Evolutionary conservation across 2,329 filamentous ascomycete species (phyloP).

Genomic region (Neopestalotiopsis rosae): DNA sequence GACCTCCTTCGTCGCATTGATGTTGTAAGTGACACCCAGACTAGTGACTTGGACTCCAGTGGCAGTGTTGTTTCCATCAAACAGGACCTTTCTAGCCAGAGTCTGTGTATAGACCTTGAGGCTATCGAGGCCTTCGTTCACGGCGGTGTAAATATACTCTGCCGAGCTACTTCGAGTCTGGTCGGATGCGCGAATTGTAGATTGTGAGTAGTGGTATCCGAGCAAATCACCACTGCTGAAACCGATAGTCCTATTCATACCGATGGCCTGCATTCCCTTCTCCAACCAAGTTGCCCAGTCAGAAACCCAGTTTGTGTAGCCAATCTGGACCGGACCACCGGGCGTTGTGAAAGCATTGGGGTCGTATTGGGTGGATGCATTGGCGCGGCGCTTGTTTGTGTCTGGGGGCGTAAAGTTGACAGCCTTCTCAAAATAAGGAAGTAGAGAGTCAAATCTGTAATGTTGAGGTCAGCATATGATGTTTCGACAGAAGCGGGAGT

Average conservation of each 20-base stretch:
- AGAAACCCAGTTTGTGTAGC: constrained; percentile 45
- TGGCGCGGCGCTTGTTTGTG: constrained; percentile 25
- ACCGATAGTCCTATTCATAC: constrained; percentile 40
- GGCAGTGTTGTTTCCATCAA: constrained; percentile 42
- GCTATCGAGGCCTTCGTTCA: constrained; percentile 4
- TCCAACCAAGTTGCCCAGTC: constrained; percentile 45
- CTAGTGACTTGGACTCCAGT: constrained; percentile 32
- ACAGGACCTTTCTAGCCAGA: constrained; percentile 50
- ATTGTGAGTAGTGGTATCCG: constrained; percentile 41
- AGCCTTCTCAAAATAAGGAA: constrained; percentile 33
- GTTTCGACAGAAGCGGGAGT: neutral
- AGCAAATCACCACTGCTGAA: constrained; percentile 48
- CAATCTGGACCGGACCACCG: constrained; percentile 46
- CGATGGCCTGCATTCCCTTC: constrained; percentile 45
- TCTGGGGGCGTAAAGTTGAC: constrained; percentile 37
- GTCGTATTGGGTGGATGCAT: constrained; percentile 36
- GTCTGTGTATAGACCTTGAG: constrained; percentile 35
- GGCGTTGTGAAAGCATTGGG: constrained; percentile 34
- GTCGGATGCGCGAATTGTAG: constrained; percentile 35
- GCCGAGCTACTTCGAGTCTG: constrained; percentile 25
- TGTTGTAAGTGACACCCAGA: constrained; percentile 27
- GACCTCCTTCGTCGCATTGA: constrained; percentile 41
- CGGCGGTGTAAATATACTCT: constrained; percentile 20
- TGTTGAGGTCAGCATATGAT: neutral
- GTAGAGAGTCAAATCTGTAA: constrained; percentile 20